Evolutionary conservation across 2,329 filamentous ascomycete species (phyloP).

Genomic region (Exserohilum rostratum): DNA sequence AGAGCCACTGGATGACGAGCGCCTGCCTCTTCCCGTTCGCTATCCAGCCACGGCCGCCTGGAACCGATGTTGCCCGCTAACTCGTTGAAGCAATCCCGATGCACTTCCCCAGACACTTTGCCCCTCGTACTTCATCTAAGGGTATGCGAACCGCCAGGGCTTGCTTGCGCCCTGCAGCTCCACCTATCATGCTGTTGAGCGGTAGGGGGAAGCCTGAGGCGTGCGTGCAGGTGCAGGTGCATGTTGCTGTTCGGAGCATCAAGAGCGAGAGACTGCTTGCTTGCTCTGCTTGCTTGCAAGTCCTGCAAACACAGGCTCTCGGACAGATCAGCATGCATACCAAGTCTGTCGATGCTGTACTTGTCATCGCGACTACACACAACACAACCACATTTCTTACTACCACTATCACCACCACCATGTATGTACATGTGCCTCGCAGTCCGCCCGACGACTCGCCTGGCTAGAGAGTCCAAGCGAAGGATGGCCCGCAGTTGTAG

Average conservation of each 20-base stretch:
- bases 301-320: neutral
- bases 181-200: conserved; percentile 21
- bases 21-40: conserved; percentile 25
- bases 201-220: neutral
- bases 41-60: conserved; percentile 14
- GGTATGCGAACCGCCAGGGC: conserved; percentile 16
- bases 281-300: conserved; percentile 4
- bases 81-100: conserved; percentile 24
- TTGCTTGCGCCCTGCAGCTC: conserved; percentile 23
- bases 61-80: conserved; percentile 14
- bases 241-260: conserved; percentile 14
- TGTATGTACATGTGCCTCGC: neutral
- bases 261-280: conserved; percentile 10
- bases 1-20: conserved; percentile 30
- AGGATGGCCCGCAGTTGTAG: conserved; percentile 1
- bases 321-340: conserved; percentile 5
- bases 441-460: neutral
- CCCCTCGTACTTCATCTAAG: conserved; percentile 18
- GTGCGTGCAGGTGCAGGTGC: conserved; percentile 5
- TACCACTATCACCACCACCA: too few relatives aligned
- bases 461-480: neutral
- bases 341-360: neutral
- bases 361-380: too few relatives aligned
- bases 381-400: too few relatives aligned
- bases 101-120: conserved; percentile 20